A percentile compares a stretch with the other conserved stretches of the same genome.
Evolutionary conservation across 1,139 yeast genomes (phyloP).

Genomic region (Scheffersomyces insectosa): DNA sequence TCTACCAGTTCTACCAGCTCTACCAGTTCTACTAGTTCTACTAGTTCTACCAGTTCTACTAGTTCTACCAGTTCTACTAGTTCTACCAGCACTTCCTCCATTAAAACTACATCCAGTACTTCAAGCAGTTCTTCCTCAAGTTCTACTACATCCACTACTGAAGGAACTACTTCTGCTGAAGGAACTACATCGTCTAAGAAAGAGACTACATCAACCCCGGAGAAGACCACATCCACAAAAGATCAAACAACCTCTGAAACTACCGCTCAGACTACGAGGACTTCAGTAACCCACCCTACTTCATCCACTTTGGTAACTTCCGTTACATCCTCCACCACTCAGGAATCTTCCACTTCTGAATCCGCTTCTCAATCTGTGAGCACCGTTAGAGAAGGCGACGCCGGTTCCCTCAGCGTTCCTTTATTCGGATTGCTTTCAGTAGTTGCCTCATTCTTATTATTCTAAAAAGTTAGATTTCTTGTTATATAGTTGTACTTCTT

Average conservation of each 20-base stretch:
- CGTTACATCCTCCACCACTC: background rate
- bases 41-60: slow-evolving; percentile 8
- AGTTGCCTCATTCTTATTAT: background rate
- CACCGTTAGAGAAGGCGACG: background rate
- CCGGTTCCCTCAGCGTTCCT: background rate
- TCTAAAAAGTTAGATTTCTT: background rate
- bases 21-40: slow-evolving; percentile 6
- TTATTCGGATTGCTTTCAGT: background rate
- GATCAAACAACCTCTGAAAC: slow-evolving; percentile 1
- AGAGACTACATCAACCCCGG: too few species aligned
- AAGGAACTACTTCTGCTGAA: too few species aligned
- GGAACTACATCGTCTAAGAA: too few species aligned
- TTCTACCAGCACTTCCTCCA: slow-evolving; percentile 13
- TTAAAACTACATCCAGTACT: slow-evolving; percentile 5
- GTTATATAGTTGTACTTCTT: too few species aligned
- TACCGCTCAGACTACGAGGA: slow-evolving; percentile 2
- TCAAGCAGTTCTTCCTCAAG: slow-evolving; percentile 6
- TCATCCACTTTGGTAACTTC: slow-evolving; percentile 2
- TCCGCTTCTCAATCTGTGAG: background rate
- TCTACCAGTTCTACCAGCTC: slow-evolving; percentile 1
- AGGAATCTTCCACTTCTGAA: background rate
- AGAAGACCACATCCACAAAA: too few species aligned
- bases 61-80: slow-evolving; percentile 11
- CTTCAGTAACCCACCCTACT: slow-evolving; percentile 7
- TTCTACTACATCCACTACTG: slow-evolving; percentile 1